These are phyloP conservation scores for Ocimum tenuiflorum DNA, from an alignment of 257 asterid species.

Conservation along the genomic window DNA sequence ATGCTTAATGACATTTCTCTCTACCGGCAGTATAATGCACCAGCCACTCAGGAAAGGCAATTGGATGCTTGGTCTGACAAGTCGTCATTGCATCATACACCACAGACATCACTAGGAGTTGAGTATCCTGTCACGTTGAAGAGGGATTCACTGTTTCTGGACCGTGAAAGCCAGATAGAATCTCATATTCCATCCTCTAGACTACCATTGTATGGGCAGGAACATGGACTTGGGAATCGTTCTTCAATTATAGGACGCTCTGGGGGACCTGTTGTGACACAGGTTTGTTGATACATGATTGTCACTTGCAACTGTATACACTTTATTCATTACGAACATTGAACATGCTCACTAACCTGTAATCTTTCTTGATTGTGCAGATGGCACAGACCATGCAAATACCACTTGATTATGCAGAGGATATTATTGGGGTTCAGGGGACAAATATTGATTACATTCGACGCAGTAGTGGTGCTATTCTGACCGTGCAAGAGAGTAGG, in stretches of 20 bases:
- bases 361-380: slow-evolving; percentile 33
- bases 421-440: slow-evolving; percentile 73
- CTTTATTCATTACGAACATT: background rate
- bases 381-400: slow-evolving; percentile 76
- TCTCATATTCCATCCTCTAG: slow-evolving; percentile 38
- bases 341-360: background rate
- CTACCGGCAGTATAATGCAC: slow-evolving; percentile 41
- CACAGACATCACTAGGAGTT: slow-evolving; percentile 35
- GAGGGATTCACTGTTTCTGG: slow-evolving; percentile 50
- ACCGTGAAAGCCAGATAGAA: slow-evolving; percentile 49
- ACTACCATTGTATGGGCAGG: slow-evolving; percentile 51
- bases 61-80: slow-evolving; percentile 56
- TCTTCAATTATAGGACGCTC: slow-evolving; percentile 44
- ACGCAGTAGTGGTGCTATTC: slow-evolving; percentile 65
- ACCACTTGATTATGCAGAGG: slow-evolving; percentile 85
- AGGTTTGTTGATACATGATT: slow-evolving; percentile 42
- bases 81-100: slow-evolving; percentile 32
- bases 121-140: slow-evolving; percentile 48
- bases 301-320: background rate
- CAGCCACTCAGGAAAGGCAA: slow-evolving; percentile 52
- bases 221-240: slow-evolving; percentile 48
- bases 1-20: background rate
- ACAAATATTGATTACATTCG: slow-evolving; percentile 72
- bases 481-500: slow-evolving; percentile 73
- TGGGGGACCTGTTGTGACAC: slow-evolving; percentile 67